These are phyloP conservation scores for Aspergillus ustus DNA, from an alignment of 2,329 filamentous ascomycete species.

Conservation along the genomic window DNA sequence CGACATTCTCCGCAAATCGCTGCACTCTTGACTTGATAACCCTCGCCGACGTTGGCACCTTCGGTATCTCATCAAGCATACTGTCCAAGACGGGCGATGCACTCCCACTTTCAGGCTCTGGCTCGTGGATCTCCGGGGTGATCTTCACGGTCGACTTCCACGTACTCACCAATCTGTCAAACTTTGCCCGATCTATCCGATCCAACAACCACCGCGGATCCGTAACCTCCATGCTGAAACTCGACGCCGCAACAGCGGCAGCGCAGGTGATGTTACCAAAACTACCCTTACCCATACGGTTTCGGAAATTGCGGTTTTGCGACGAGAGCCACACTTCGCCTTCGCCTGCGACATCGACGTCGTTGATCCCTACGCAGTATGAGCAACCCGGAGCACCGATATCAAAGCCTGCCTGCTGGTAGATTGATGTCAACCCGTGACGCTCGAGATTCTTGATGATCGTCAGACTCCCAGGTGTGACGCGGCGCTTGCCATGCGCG, in stretches of 20 bases:
- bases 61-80: neutral
- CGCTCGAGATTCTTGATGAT: neutral
- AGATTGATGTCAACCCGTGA: neutral
- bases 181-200: neutral
- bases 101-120: neutral
- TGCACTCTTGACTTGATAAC: neutral
- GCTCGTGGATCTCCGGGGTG: neutral
- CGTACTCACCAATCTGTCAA: neutral
- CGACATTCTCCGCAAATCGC: neutral
- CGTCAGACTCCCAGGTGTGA: neutral
- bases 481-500: neutral
- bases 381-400: neutral
- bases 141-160: neutral
- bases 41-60: neutral
- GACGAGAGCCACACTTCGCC: constrained; percentile 6
- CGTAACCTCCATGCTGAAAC: neutral
- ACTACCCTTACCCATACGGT: constrained; percentile 6
- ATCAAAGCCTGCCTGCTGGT: neutral
- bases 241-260: neutral
- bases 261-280: neutral
- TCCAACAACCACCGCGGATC: neutral
- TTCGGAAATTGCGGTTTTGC: constrained; percentile 6
- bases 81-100: neutral
- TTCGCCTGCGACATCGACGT: neutral
- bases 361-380: neutral